Conservation (phyloP, 2,329 filamentous ascomycete species). For the Neopestalotiopsis sp. region DNA sequence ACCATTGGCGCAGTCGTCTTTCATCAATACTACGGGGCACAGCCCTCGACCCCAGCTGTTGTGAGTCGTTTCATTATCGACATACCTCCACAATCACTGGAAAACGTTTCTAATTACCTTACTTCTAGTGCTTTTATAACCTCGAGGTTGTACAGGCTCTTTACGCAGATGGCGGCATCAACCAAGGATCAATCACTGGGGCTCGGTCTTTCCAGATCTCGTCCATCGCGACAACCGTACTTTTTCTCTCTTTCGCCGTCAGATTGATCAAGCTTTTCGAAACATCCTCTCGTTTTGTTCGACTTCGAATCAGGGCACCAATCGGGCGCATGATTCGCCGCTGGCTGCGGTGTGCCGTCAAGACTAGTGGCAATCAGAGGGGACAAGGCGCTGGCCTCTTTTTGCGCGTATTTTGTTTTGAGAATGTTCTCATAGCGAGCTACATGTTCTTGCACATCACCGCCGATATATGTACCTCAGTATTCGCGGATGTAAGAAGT, state of each 20-base stretch:
- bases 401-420: conserved; percentile 10
- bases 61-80: too few relatives aligned
- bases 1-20: conserved; percentile 10
- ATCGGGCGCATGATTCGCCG: not conserved
- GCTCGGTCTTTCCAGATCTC: conserved; percentile 10
- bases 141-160: not conserved
- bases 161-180: conserved; percentile 8
- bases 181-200: not conserved
- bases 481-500: conserved; percentile 11
- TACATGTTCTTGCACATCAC: conserved; percentile 15
- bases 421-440: conserved; percentile 9
- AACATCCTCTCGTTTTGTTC: conserved; percentile 14
- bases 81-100: too few relatives aligned
- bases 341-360: not conserved
- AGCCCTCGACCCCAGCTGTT: conserved; percentile 9
- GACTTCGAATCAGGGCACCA: conserved; percentile 10
- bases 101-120: too few relatives aligned
- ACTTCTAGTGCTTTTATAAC: conserved; percentile 14
- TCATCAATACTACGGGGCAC: conserved; percentile 4
- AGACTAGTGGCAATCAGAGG: too few relatives aligned
- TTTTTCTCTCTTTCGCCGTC: conserved; percentile 12
- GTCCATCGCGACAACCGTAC: not conserved
- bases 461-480: conserved; percentile 14
- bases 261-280: conserved; percentile 16
- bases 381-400: not conserved